phyloP scores from a whole-genome alignment of 768 basidiomycete genomes.

The Coprinopsis marcescibilis region DNA sequence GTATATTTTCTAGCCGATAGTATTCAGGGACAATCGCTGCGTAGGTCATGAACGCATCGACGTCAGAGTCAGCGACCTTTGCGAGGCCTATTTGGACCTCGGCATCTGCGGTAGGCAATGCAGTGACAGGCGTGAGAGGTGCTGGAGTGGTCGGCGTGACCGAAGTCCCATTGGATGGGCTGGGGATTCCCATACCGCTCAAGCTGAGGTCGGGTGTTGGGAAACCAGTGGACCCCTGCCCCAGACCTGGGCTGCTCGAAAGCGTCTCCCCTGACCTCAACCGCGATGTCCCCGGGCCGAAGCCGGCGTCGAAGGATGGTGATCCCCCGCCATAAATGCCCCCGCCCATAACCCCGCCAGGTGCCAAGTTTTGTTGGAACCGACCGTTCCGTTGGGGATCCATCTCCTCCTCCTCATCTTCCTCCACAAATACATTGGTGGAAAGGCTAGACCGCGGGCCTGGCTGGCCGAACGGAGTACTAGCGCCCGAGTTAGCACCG shows the following conservation, averaged over 20 bases:
- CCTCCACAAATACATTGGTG: constrained; percentile 54
- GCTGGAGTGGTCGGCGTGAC: constrained; percentile 46
- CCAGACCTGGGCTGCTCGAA: constrained; percentile 24
- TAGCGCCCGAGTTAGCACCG: constrained; percentile 58
- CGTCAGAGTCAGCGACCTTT: constrained; percentile 79
- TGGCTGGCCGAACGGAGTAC: constrained; percentile 57
- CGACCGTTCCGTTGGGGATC: constrained; percentile 43
- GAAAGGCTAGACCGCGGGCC: constrained; percentile 44
- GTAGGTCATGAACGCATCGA: constrained; percentile 82
- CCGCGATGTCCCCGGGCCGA: constrained; percentile 32
- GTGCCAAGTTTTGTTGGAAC: not conserved
- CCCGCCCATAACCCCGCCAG: constrained; percentile 16
- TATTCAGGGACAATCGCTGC: constrained; percentile 84
- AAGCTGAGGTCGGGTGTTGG: constrained; percentile 59
- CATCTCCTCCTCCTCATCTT: constrained; percentile 70
- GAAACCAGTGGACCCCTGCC: constrained; percentile 40
- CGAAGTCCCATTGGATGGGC: constrained; percentile 25
- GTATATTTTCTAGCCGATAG: constrained; percentile 71
- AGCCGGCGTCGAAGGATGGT: constrained; percentile 24
- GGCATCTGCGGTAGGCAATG: constrained; percentile 64
- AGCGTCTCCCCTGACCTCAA: constrained; percentile 45
- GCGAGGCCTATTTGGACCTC: constrained; percentile 73
- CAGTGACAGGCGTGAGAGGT: constrained; percentile 63
- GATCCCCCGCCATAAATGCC: constrained; percentile 29
- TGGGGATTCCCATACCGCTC: constrained; percentile 22